These are phyloP conservation scores for Metschnikowia cerradonensis DNA, from an alignment of 805 yeast species.

Conservation along the genomic window DNA sequence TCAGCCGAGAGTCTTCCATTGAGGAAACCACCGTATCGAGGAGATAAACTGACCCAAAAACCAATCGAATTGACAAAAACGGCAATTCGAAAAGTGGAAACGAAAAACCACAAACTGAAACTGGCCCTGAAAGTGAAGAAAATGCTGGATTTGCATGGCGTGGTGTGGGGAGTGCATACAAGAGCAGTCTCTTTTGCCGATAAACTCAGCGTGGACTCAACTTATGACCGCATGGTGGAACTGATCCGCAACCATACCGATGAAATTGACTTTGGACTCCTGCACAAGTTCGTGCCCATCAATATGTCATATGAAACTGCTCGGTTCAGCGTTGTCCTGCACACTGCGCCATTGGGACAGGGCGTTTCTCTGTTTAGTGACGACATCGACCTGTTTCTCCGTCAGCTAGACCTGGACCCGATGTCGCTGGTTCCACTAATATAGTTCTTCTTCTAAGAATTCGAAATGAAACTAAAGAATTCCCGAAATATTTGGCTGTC, in stretches of 20 bases:
- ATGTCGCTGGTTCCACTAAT: neutral
- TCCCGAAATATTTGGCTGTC: too few relatives aligned
- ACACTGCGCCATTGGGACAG: slow-evolving; percentile 4
- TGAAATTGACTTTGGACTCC: slow-evolving; percentile 23
- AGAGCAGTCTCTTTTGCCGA: slow-evolving; percentile 18
- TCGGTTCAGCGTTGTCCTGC: slow-evolving; percentile 14
- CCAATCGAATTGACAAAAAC: neutral
- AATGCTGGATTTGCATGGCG: too few relatives aligned
- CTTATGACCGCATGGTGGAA: slow-evolving; percentile 21
- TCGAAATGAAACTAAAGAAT: too few relatives aligned
- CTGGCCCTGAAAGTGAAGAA: too few relatives aligned
- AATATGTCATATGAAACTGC: slow-evolving; percentile 21
- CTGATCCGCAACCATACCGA: slow-evolving; percentile 15
- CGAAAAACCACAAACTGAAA: too few relatives aligned
- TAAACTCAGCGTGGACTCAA: slow-evolving; percentile 11
- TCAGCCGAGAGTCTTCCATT: neutral
- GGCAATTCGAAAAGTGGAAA: too few relatives aligned
- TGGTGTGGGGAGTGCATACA: neutral
- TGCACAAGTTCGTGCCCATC: slow-evolving; percentile 22
- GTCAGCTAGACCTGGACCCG: slow-evolving; percentile 11
- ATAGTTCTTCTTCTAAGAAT: neutral
- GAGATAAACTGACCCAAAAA: neutral
- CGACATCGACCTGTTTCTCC: slow-evolving; percentile 26
- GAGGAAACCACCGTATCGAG: neutral
- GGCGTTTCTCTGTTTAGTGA: slow-evolving; percentile 9